Evolutionary conservation across 441 rosid genomes (phyloP).

Genomic region (Populus hybrid): DNA sequence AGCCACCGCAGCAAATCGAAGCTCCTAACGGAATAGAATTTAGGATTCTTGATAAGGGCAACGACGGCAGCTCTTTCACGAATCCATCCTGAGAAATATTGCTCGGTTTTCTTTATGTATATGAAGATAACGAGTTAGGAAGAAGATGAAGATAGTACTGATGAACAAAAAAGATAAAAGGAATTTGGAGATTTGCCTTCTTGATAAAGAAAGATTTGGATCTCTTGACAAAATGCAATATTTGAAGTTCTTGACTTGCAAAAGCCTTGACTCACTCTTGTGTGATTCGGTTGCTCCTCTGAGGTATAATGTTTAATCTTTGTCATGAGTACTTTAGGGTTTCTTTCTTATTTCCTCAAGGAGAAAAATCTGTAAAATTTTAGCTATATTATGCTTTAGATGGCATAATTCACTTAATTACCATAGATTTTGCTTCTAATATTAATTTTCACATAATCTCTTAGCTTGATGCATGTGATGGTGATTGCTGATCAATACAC

Average conservation of each 20-base stretch:
- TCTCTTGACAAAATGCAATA: neutral
- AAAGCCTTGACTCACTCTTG: neutral
- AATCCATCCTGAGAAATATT: slow-evolving; percentile 13
- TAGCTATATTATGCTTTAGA: neutral
- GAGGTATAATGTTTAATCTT: slow-evolving; percentile 2
- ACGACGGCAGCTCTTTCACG: slow-evolving; percentile 27
- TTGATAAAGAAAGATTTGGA: neutral
- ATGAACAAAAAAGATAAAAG: neutral
- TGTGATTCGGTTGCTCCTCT: neutral
- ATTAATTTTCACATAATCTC: neutral
- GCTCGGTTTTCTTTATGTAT: neutral
- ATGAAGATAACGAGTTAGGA: neutral
- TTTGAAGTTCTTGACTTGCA: neutral
- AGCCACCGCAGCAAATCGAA: slow-evolving; percentile 7
- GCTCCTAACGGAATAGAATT: slow-evolving; percentile 15
- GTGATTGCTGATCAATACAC: neutral
- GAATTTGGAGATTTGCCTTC: neutral
- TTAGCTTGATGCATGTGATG: neutral
- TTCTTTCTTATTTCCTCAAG: neutral
- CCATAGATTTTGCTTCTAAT: neutral
- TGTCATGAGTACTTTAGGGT: neutral
- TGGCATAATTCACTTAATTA: neutral
- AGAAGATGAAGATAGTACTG: slow-evolving; percentile 1
- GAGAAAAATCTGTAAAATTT: neutral
- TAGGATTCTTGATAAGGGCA: slow-evolving; percentile 47